Conservation (phyloP, 1,284 basidiomycete species). For the Malassezia psittaci region DNA sequence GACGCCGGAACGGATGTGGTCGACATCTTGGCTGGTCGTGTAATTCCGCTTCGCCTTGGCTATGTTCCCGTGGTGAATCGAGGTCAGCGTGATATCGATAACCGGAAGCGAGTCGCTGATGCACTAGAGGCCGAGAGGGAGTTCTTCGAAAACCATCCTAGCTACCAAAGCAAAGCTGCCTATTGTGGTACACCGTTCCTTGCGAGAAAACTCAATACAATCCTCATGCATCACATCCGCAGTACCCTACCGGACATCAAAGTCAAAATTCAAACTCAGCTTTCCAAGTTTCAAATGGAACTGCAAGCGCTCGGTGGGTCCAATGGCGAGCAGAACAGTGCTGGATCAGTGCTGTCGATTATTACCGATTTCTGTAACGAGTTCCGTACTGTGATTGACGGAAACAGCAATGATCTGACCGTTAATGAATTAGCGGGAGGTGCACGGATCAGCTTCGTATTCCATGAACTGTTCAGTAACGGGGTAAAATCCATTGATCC, state of each 20-base stretch:
- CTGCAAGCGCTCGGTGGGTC: constrained; percentile 75
- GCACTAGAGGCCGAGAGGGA: constrained; percentile 80
- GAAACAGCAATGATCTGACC: constrained; percentile 86
- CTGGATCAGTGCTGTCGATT: constrained; percentile 77
- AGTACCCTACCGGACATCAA: constrained; percentile 95
- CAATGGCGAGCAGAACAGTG: constrained; percentile 71
- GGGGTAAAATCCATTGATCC: constrained; percentile 92
- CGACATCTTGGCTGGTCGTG: constrained; percentile 90
- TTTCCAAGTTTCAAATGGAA: constrained; percentile 76
- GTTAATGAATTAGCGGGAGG: constrained; percentile 92
- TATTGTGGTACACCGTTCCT: constrained; percentile 98
- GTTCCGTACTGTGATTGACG: constrained; percentile 91
- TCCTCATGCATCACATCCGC: constrained; percentile 95
- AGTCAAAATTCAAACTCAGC: constrained; percentile 72
- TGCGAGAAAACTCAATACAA: constrained; percentile 91
- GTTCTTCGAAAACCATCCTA: constrained; percentile 85
- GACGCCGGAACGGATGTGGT: constrained; percentile 94
- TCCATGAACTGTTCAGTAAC: constrained; percentile 94
- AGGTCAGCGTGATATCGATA: constrained; percentile 89
- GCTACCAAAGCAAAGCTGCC: constrained; percentile 83
- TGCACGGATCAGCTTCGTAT: constrained; percentile 94
- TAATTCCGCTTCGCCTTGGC: constrained; percentile 82
- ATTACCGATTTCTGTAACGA: constrained; percentile 96
- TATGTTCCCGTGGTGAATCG: constrained; percentile 96
- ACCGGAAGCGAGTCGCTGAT: constrained; percentile 65